phyloP scores from a whole-genome alignment of 805 yeast genomes.

The Ogataea trehalophila region DNA sequence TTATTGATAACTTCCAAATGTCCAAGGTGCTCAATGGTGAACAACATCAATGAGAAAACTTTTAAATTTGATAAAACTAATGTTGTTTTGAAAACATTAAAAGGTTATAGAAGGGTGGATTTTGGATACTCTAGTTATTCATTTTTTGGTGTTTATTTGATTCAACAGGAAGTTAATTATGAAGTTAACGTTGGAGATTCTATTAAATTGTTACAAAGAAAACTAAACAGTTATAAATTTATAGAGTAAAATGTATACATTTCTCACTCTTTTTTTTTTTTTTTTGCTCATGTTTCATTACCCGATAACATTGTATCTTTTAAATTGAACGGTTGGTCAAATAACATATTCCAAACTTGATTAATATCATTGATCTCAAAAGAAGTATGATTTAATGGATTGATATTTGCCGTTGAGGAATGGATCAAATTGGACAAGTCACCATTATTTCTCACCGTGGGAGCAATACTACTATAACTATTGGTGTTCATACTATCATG shows the following conservation, averaged over 20 bases:
- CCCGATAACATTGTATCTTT: constrained; percentile 17
- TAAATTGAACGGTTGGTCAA: constrained; percentile 16
- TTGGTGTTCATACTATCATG: no score
- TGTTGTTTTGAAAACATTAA: constrained; percentile 18
- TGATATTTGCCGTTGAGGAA: constrained; percentile 6
- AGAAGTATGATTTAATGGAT: constrained; percentile 1
- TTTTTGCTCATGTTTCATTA: background rate
- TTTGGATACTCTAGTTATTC: constrained; percentile 10
- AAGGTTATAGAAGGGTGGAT: constrained; percentile 21
- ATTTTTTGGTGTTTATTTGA: constrained; percentile 21
- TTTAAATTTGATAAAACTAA: constrained; percentile 13
- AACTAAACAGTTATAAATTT: constrained; percentile 13
- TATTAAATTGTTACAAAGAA: constrained; percentile 13
- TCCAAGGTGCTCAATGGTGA: constrained; percentile 22
- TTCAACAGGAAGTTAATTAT: constrained; percentile 21
- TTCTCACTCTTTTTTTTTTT: no score
- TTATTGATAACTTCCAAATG: constrained; percentile 27
- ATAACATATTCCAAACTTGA: constrained; percentile 16
- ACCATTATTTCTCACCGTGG: no score
- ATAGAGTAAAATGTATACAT: background rate
- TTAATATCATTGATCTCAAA: constrained; percentile 8
- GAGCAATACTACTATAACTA: no score
- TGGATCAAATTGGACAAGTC: background rate
- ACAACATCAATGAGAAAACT: constrained; percentile 18
- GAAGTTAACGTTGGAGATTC: constrained; percentile 18